Base-by-base conservation (phyloP, 257 asterid species). In the Lavandula angustifolia region DNA sequence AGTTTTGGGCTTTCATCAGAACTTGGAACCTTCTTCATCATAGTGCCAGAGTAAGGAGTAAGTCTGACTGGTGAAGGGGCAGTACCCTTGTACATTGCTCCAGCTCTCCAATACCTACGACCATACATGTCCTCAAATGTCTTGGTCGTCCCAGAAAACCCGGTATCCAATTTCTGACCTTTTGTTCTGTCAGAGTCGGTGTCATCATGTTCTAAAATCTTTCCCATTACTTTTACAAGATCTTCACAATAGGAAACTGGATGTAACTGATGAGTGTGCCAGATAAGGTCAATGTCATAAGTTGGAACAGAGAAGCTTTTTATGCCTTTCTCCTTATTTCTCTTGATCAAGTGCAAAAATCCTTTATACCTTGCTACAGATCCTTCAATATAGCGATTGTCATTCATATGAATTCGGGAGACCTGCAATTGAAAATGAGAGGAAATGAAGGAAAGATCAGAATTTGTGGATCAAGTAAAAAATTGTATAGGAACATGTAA, bases 241-340 rank as follows among this genome's bases (percentile, higher is more conserved):
- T 94, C 96, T 38, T 78, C 76, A 75, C 96, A 90, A 70, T 94
- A 94, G 50, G 91, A 73, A 54, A 78, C 84, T 33, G 99, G 91
- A 81, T 87, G 84, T 47, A 94, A 72, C 77, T 94, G 99, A 76
- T 94, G 99, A 50, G 95, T 87, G 81, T 94, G 99, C 99, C 99
- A 94, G 56, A 94, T 90, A 44, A 94, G 96, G 69, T 94, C 99
- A 54, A 94, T 85, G 78, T 94, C 99, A 60, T 90, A 90, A 68
- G 99, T 94, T 46, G 99, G 99, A 76, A 94, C 99, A 10, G 95
- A 82, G 87, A 94, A 90, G 81, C 96, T 83, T 71, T 74, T 76
- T 35, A 86, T 74, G 74, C 73, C 69, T 73, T 80, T 86, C 80
- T 90, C 99, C 74, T 55, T 81, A 80, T 80, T 90, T 82, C 85